A percentile compares a stretch with the other conserved stretches of the same genome.
These are phyloP conservation scores for Cornus suecica DNA, from an alignment of 148 eudicot species.

Conservation along the genomic window DNA sequence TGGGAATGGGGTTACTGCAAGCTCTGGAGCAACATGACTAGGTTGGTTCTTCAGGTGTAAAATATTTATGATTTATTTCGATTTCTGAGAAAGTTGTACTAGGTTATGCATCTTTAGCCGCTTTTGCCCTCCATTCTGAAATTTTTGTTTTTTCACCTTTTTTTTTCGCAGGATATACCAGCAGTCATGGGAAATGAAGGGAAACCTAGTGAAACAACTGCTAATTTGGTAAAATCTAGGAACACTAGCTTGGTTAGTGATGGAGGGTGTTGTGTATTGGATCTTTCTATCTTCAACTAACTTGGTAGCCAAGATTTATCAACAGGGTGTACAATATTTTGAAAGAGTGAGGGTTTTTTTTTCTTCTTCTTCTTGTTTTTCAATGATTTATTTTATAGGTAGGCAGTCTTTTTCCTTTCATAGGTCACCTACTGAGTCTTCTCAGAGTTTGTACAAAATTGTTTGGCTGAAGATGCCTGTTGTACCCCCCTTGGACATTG, in stretches of 20 bases:
- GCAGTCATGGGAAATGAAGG: background rate
- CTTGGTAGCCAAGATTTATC: background rate
- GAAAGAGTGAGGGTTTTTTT: background rate
- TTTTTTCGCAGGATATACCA: background rate
- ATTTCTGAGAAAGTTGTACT: background rate
- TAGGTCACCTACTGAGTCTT: background rate
- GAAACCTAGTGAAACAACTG: background rate
- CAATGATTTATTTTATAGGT: background rate
- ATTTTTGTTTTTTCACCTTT: background rate
- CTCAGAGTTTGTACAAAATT: background rate
- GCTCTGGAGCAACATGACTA: slow-evolving; percentile 29
- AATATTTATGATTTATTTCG: background rate
- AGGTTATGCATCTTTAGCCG: background rate
- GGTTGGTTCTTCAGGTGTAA: slow-evolving; percentile 14
- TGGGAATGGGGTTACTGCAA: slow-evolving; percentile 39
- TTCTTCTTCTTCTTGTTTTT: too few relatives aligned
- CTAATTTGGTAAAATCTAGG: background rate
- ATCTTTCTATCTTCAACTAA: too few relatives aligned
- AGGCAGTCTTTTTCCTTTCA: background rate
- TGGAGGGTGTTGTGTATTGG: background rate
- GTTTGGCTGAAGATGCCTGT: background rate
- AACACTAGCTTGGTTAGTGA: background rate
- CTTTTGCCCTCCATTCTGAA: background rate
- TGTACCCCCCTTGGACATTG: background rate
- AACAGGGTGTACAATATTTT: background rate